Evolutionary conservation across 345 rosid species (phyloP), one percentile per base, ranked within the genome.

Genomic region (Acer yangbiense): DNA sequence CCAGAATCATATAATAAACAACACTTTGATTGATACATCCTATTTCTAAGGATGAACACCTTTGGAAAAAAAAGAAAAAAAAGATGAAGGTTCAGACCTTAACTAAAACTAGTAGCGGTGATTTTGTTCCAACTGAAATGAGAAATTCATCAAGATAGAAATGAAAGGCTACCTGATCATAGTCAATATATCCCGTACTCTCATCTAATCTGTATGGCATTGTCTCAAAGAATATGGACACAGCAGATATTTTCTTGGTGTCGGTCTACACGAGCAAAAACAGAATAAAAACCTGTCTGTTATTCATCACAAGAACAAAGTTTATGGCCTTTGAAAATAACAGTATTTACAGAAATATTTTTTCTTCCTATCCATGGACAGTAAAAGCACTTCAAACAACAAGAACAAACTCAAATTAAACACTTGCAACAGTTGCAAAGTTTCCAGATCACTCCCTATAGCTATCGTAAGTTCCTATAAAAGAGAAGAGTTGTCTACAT

Each of bases 201-300:
- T 95, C 99, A 72, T 95, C 71, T 82, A 95, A 84, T 89, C 99
- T 89, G 76, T 95, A 95, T 11, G 99, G 99, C 99, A 95, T 90
- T 63, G 97, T 93, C 90, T 95, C 97, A 79, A 95, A 95, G 83
- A 92, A 93, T 72, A 93, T 92, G 78, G 99, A 95, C 14, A 93
- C 98, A 48, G 98, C 99, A 75, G 99, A 95, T 82, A 95, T 93
- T 83, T 93, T 93, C 86, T 93, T 95, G 0, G 98, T 92, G 81
- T 93, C 98, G 75, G 99, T 95, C 99, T 93, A 90, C 82, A 77
- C 23, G 14, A 77, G 72, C 72, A 78, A 78, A 13, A 14, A 68
- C 46, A 80, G 20, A 6, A 72, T 64, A 58, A 71, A 63, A 72
- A 75, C 5, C 23, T 65, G 25, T 43, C 35, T 29, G 68, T 75